A percentile compares a stretch with the other conserved stretches of the same genome.
phyloP scores from a whole-genome alignment of 805 yeast genomes.

The Cyberlindnera amylophila region DNA sequence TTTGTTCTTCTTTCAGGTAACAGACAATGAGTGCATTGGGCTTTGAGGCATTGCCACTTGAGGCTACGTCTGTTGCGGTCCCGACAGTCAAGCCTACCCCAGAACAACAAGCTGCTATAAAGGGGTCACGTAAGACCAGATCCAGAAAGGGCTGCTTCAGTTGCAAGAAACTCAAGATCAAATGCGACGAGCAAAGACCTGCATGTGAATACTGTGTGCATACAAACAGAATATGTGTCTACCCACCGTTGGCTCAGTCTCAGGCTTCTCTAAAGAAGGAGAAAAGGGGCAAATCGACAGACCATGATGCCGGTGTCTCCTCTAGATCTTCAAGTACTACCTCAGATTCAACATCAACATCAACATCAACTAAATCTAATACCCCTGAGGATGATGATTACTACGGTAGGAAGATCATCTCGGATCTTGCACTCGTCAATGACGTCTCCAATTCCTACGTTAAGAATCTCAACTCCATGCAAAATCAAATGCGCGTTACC shows the following conservation, averaged over 20 bases:
- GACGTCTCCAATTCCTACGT: constrained; percentile 3
- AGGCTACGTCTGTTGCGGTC: neutral
- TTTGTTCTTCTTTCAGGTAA: too few species aligned
- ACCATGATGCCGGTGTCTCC: too few species aligned
- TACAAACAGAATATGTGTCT: constrained; percentile 72
- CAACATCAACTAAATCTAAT: neutral
- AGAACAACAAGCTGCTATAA: neutral
- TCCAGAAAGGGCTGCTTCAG: constrained; percentile 85
- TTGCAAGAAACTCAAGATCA: constrained; percentile 84
- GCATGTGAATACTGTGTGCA: constrained; percentile 74
- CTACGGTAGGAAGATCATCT: constrained; percentile 2
- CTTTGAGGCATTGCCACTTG: too few species aligned
- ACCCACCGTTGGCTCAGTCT: constrained; percentile 28
- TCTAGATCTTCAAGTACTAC: neutral
- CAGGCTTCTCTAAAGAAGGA: too few species aligned
- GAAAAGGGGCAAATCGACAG: too few species aligned
- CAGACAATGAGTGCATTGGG: too few species aligned
- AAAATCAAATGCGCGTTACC: constrained; percentile 14
- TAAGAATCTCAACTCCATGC: constrained; percentile 20
- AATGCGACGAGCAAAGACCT: constrained; percentile 85
- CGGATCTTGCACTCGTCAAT: neutral
- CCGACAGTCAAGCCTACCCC: neutral
- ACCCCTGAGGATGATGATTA: constrained; percentile 1
- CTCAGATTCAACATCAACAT: neutral
- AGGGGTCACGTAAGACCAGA: constrained; percentile 27